Conservation (phyloP, 306 rosid species). For the Boehmeria nivea region DNA sequence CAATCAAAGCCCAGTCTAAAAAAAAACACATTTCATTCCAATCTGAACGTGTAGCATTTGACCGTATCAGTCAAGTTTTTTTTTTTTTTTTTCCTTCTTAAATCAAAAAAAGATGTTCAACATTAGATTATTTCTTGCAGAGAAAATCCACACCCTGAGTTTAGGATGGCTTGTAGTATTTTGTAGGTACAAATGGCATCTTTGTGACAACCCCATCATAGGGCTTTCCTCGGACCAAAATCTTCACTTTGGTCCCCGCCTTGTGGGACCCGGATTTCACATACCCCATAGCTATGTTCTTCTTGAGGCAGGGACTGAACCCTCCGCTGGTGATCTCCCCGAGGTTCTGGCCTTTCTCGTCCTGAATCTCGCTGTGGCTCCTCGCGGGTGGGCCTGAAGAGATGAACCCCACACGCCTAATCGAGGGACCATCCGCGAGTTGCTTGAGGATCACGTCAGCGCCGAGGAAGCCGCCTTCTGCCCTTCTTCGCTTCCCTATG, state of each 20-base stretch:
- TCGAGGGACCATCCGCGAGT: constrained; percentile 62
- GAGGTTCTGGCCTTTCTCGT: constrained; percentile 66
- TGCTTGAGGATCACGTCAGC: constrained; percentile 84
- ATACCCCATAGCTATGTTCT: constrained; percentile 95
- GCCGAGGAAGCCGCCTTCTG: constrained; percentile 97
- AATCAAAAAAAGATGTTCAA: constrained; percentile 22
- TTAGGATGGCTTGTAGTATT: constrained; percentile 93
- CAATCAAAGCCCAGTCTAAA: constrained; percentile 2
- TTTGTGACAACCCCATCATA: constrained; percentile 88
- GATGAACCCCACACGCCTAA: constrained; percentile 86
- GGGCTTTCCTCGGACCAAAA: constrained; percentile 73
- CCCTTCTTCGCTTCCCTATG: constrained; percentile 90
- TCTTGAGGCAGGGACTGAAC: constrained; percentile 95
- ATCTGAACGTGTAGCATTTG: constrained; percentile 17
- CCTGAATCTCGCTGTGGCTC: constrained; percentile 91
- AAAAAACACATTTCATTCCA: constrained; percentile 17
- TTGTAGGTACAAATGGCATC: constrained; percentile 96
- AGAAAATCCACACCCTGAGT: constrained; percentile 14
- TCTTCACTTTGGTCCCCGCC: constrained; percentile 87
- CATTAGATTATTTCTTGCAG: constrained; percentile 17
- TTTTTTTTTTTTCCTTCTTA: constrained; percentile 1
- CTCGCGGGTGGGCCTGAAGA: constrained; percentile 95
- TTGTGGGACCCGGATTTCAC: constrained; percentile 97
- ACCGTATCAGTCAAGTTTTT: constrained; percentile 25
- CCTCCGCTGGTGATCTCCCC: constrained; percentile 99